These are phyloP conservation scores for Ogataea nonfermentans DNA, from an alignment of 805 yeast species.

Conservation along the genomic window DNA sequence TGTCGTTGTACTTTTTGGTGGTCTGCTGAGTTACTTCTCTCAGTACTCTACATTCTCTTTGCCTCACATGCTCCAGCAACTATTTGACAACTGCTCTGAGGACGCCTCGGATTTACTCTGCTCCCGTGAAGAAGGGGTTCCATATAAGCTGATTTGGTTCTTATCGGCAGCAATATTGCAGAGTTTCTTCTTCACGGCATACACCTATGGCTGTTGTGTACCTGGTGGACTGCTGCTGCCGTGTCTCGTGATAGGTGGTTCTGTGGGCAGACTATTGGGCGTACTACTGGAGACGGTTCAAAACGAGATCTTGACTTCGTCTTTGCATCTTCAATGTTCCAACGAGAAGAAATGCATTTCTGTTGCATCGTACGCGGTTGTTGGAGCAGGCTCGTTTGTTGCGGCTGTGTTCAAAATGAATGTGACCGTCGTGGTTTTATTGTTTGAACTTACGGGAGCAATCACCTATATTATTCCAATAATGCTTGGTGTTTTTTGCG, in stretches of 20 bases:
- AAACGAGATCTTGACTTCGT: conserved; percentile 33
- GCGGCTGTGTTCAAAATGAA: conserved; percentile 82
- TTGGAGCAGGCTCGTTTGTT: conserved; percentile 81
- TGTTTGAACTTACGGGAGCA: conserved; percentile 86
- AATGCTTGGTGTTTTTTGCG: conserved; percentile 76
- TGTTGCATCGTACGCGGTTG: conserved; percentile 85
- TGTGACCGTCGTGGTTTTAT: conserved; percentile 73
- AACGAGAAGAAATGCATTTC: conserved; percentile 55
- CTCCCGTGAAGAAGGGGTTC: conserved; percentile 31
- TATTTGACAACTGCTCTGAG: conserved; percentile 65
- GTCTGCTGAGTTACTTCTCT: conserved; percentile 50
- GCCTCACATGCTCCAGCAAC: conserved; percentile 51
- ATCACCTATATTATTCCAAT: conserved; percentile 79
- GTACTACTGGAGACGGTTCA: conserved; percentile 50
- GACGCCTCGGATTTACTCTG: conserved; percentile 27
- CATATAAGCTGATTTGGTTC: conserved; percentile 32
- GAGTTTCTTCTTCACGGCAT: conserved; percentile 61
- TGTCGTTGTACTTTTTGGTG: conserved; percentile 47
- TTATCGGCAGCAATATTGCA: conserved; percentile 42
- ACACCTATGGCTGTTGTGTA: conserved; percentile 65
- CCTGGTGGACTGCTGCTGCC: conserved; percentile 72
- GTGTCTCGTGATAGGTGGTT: conserved; percentile 59
- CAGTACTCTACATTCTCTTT: conserved; percentile 53
- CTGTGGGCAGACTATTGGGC: conserved; percentile 56
- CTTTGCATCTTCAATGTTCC: conserved; percentile 40